Conservation (phyloP, 495 filamentous ascomycete species). For the Trichoderma reesei region DNA sequence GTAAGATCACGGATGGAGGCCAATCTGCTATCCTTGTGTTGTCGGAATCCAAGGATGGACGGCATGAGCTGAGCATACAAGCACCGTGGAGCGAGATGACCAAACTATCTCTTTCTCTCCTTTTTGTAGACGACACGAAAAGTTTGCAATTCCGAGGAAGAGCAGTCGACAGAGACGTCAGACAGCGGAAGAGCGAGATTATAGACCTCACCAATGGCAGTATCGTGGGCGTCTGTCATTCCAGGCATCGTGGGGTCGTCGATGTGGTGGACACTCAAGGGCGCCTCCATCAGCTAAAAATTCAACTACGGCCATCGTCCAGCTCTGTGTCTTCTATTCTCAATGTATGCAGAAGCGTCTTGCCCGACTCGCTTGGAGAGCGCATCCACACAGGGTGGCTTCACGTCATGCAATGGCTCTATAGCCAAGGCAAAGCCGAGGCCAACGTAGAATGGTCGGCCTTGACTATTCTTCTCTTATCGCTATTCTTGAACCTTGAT, state of each 20-base stretch:
- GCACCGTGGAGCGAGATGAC: slow-evolving; percentile 62
- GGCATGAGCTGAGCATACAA: slow-evolving; percentile 58
- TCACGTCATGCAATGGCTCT: slow-evolving; percentile 62
- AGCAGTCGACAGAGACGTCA: slow-evolving; percentile 17
- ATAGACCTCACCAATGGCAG: slow-evolving; percentile 23
- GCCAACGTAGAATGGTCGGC: slow-evolving; percentile 70
- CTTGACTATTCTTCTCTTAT: slow-evolving; percentile 59
- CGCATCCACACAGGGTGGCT: slow-evolving; percentile 63
- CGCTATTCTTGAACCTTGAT: slow-evolving; percentile 34
- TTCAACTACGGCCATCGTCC: slow-evolving; percentile 56
- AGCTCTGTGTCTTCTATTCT: slow-evolving; percentile 49
- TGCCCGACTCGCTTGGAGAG: slow-evolving; percentile 52
- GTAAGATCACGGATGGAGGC: slow-evolving; percentile 59
- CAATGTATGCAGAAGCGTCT: slow-evolving; percentile 49
- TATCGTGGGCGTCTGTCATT: slow-evolving; percentile 33
- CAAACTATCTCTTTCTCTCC: slow-evolving; percentile 41
- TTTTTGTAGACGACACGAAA: slow-evolving; percentile 27
- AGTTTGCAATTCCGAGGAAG: slow-evolving; percentile 31
- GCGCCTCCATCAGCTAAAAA: slow-evolving; percentile 52
- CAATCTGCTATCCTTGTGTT: slow-evolving; percentile 61
- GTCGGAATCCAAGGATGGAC: slow-evolving; percentile 50
- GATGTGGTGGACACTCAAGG: slow-evolving; percentile 54
- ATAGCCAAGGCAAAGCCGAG: slow-evolving; percentile 35
- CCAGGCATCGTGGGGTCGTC: slow-evolving; percentile 45
- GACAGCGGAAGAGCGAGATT: slow-evolving; percentile 9